Base-by-base conservation (phyloP, 2,329 filamentous ascomycete species). In the Aspergillus sp. region DNA sequence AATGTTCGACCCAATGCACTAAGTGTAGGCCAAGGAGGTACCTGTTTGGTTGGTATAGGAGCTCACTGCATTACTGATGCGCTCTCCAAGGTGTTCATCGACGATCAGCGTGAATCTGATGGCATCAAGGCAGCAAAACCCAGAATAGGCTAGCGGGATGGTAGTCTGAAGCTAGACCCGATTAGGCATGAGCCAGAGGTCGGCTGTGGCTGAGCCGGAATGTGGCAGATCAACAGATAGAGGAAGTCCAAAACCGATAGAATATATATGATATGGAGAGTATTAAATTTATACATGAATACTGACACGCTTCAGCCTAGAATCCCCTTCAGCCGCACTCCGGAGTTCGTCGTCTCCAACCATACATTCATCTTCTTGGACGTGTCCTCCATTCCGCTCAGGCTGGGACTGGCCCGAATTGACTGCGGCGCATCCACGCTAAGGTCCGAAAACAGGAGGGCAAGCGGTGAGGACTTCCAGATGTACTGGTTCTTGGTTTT, bases 401-500 rank as follows among this genome's bases (percentile, higher is more conserved):
- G 31, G 12, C 63, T 67, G 0, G 63, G 67, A 55, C 62, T 58
- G 24, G 46, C 26, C 32, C 56, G 58, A 6, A 65, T 47, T 1
- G 60, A 56, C 2, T 51, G 54, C 16, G 54, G 59, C 61, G 59
- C 62, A 49, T 69, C 65, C 10, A 68, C 29, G 12, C 59, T 36
- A 3, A 70, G 29, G 39, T 64, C 62, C 2, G 67, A 68, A 46
- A 67, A 69, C 7, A 69, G 49, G 24, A 70, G 54, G 2, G 66
- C 68, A 47, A 69, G 32, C 1, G 67, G 65, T 2, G 65, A 67
- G 0, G 65, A 67, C 50, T 70, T 70, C 68, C 66, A 70, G 36
- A 70, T 68, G 36, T 66, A 67, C 32, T 69, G 67, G 29, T 67
- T 63, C 1, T 64, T 49, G 11, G 68, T 70, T 45, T 68, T 64